Conservation (phyloP, 148 eudicot genomes). For the Dysphania ambrosioides region DNA sequence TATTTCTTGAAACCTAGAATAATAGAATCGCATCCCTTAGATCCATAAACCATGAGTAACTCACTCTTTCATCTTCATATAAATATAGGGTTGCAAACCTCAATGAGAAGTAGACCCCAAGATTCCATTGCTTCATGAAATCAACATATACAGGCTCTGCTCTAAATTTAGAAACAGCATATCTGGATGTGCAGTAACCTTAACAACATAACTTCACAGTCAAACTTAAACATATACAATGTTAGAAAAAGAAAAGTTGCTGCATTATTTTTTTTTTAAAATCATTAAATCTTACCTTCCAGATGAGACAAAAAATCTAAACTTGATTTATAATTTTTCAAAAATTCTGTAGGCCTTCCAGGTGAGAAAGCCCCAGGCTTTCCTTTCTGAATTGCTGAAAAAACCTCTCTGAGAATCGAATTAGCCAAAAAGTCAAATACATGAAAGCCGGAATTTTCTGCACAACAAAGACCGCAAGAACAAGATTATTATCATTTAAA, state of each 20-base stretch:
- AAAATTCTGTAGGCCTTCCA: slow-evolving; percentile 89
- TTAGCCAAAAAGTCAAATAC: slow-evolving; percentile 93
- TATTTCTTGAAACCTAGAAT: slow-evolving; percentile 90
- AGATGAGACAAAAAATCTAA: slow-evolving; percentile 74
- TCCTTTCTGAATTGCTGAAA: slow-evolving; percentile 76
- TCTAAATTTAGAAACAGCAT: slow-evolving; percentile 71
- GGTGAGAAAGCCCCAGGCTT: slow-evolving; percentile 97
- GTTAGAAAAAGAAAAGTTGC: neutral
- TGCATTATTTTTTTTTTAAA: neutral
- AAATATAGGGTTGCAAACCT: slow-evolving; percentile 46
- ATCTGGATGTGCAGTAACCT: slow-evolving; percentile 86
- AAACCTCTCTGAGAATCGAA: slow-evolving; percentile 88
- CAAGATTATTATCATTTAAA: slow-evolving; percentile 11
- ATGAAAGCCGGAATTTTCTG: slow-evolving; percentile 98
- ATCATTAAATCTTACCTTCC: slow-evolving; percentile 56
- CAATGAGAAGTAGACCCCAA: slow-evolving; percentile 92
- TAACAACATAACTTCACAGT: slow-evolving; percentile 27
- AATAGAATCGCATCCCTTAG: slow-evolving; percentile 8
- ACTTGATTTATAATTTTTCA: slow-evolving; percentile 86
- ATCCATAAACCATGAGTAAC: slow-evolving; percentile 9
- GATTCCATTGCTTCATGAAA: slow-evolving; percentile 95
- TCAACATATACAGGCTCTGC: slow-evolving; percentile 75
- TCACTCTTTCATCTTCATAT: neutral
- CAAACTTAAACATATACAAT: slow-evolving; percentile 6
- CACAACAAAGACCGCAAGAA: slow-evolving; percentile 29